These are phyloP conservation scores for Marasmius tenuissimus DNA, from an alignment of 1,284 basidiomycete genomes.

Conservation along the genomic window DNA sequence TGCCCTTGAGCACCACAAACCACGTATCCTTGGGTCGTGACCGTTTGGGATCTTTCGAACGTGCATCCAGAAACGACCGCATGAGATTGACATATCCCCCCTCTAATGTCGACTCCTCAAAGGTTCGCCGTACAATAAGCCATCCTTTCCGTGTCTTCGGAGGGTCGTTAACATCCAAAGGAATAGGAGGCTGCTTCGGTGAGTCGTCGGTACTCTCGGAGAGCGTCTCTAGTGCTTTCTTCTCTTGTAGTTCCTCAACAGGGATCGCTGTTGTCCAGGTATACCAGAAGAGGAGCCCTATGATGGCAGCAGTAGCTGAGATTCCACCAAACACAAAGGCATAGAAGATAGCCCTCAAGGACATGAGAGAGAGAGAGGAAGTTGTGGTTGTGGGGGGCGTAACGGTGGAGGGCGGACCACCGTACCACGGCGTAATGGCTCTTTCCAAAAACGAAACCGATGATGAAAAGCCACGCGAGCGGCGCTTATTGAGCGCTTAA, in stretches of 20 bases:
- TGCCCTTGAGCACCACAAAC: slow-evolving; percentile 87
- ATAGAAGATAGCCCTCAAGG: slow-evolving; percentile 67
- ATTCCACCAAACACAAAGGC: slow-evolving; percentile 87
- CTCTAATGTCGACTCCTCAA: slow-evolving; percentile 62
- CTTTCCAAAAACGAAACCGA: not conserved
- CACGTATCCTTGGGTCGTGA: slow-evolving; percentile 85
- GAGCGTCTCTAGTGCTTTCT: slow-evolving; percentile 36
- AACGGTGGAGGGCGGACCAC: not conserved
- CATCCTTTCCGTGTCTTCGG: slow-evolving; percentile 77
- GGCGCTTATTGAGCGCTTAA: no score
- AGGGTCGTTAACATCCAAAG: slow-evolving; percentile 48
- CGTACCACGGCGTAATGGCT: not conserved
- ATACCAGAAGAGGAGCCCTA: slow-evolving; percentile 56
- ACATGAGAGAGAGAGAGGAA: slow-evolving; percentile 38
- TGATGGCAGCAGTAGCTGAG: slow-evolving; percentile 78
- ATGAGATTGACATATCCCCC: slow-evolving; percentile 71
- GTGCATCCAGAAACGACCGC: slow-evolving; percentile 70
- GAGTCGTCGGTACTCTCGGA: slow-evolving; percentile 22
- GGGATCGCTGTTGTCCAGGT: slow-evolving; percentile 79
- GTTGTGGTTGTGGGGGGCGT: no score
- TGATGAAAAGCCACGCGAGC: no score
- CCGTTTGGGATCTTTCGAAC: slow-evolving; percentile 76
- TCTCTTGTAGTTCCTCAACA: slow-evolving; percentile 57
- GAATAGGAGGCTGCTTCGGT: slow-evolving; percentile 10
- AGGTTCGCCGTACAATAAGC: slow-evolving; percentile 84